Conservation (phyloP, 2,329 filamentous ascomycete genomes). For the Ceratocystis variospora region DNA sequence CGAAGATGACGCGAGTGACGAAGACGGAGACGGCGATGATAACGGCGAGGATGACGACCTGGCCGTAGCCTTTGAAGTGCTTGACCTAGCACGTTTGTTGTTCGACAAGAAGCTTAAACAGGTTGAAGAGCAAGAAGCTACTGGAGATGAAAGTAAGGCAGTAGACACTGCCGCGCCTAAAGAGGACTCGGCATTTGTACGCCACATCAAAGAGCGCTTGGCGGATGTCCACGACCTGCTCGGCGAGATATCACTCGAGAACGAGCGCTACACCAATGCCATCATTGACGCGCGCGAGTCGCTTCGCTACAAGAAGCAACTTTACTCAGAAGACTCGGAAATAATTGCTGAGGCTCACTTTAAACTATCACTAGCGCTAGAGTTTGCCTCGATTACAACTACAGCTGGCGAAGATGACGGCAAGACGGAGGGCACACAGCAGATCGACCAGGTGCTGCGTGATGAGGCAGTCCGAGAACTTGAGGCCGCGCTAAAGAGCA, state of each 20-base stretch:
- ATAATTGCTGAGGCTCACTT: conserved; percentile 89
- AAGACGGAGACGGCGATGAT: conserved; percentile 38
- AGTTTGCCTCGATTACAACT: conserved; percentile 72
- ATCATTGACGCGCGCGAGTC: conserved; percentile 69
- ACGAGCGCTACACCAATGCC: conserved; percentile 76
- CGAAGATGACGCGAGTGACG: conserved; percentile 33
- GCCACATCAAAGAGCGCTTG: conserved; percentile 67
- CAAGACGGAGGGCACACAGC: conserved; percentile 32
- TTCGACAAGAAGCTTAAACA: conserved; percentile 43
- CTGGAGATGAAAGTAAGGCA: conserved; percentile 24
- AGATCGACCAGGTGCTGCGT: conserved; percentile 54
- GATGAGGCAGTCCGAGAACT: conserved; percentile 59
- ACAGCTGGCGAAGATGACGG: conserved; percentile 37
- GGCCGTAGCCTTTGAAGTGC: conserved; percentile 67
- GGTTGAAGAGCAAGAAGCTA: conserved; percentile 21
- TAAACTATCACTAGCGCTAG: conserved; percentile 86
- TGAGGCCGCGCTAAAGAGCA: conserved; percentile 59
- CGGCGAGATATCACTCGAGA: conserved; percentile 93
- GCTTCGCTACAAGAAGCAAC: conserved; percentile 61
- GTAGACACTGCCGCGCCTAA: conserved; percentile 25
- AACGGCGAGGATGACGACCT: conserved; percentile 51
- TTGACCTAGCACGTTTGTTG: conserved; percentile 62
- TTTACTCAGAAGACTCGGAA: conserved; percentile 69
- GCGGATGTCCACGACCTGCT: conserved; percentile 90
- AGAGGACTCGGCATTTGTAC: conserved; percentile 32